Evolutionary conservation across 805 yeast genomes (phyloP).

Genomic region (Danielozyma ontarioensis): DNA sequence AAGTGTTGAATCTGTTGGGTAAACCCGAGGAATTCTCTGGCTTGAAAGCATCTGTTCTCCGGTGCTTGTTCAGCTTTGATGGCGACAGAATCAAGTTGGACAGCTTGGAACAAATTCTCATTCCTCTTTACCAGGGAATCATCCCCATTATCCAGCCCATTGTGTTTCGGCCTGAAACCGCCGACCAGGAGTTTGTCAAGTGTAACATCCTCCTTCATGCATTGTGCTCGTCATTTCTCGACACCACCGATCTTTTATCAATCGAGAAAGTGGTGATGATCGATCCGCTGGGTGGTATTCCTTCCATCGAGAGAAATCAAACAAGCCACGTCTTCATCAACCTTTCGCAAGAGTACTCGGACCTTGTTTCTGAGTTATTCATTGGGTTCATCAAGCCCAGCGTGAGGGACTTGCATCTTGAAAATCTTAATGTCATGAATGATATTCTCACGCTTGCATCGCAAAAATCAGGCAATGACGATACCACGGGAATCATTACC

Average conservation of each 20-base stretch:
- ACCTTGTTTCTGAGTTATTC: constrained; percentile 57
- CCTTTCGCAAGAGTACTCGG: constrained; percentile 72
- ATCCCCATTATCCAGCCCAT: constrained; percentile 68
- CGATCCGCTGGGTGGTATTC: constrained; percentile 86
- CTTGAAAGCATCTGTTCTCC: constrained; percentile 19
- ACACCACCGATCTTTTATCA: constrained; percentile 32
- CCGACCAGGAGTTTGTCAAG: constrained; percentile 21
- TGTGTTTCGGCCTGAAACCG: constrained; percentile 16
- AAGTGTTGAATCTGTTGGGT: constrained; percentile 19
- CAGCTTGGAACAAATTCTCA: constrained; percentile 25
- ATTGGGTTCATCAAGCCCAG: constrained; percentile 48
- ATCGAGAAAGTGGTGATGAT: constrained; percentile 80
- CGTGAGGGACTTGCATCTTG: constrained; percentile 51
- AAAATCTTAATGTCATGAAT: constrained; percentile 65
- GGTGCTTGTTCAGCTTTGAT: constrained; percentile 20
- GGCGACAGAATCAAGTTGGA: constrained; percentile 11
- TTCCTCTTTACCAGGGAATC: constrained; percentile 41
- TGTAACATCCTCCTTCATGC: constrained; percentile 18
- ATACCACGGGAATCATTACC: constrained; percentile 78
- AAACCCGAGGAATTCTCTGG: constrained; percentile 16
- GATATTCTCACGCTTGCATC: constrained; percentile 48
- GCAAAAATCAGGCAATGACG: constrained; percentile 29
- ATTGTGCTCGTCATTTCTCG: constrained; percentile 20
- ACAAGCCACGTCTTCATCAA: constrained; percentile 87
- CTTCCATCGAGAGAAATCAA: constrained; percentile 74